These are phyloP conservation scores for Leccinellum albellum DNA, from an alignment of 768 basidiomycete genomes.

Conservation along the genomic window DNA sequence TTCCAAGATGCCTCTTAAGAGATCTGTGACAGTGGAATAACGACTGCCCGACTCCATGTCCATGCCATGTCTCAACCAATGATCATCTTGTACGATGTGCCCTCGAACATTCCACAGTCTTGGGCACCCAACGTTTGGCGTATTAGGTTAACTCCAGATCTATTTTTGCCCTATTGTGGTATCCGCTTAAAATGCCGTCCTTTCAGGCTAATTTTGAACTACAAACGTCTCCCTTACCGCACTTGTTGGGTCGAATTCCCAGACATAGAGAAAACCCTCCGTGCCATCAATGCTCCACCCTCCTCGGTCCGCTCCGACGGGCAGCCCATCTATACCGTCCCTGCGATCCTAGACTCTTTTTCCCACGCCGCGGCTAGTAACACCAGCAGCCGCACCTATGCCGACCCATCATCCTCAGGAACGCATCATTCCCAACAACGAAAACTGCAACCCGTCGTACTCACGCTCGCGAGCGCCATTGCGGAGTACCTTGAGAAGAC, in stretches of 20 bases:
- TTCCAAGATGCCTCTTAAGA: slow-evolving; percentile 10
- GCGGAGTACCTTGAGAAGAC: slow-evolving; percentile 68
- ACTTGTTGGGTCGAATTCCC: slow-evolving; percentile 71
- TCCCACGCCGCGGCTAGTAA: slow-evolving; percentile 8
- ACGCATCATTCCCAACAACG: not conserved
- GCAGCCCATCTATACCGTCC: slow-evolving; percentile 61
- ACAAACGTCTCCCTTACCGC: slow-evolving; percentile 64
- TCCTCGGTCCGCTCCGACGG: slow-evolving; percentile 53
- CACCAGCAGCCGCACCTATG: not conserved
- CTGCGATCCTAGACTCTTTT: slow-evolving; percentile 59
- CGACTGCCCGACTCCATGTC: not conserved
- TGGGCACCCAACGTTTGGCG: slow-evolving; percentile 79
- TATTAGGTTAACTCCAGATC: slow-evolving; percentile 44
- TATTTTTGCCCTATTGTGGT: not conserved
- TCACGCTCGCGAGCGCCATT: slow-evolving; percentile 60
- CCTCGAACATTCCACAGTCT: slow-evolving; percentile 56
- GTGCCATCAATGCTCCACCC: slow-evolving; percentile 56
- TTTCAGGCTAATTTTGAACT: slow-evolving; percentile 71
- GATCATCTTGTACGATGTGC: slow-evolving; percentile 67
- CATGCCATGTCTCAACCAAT: slow-evolving; percentile 42
- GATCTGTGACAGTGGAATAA: not conserved
- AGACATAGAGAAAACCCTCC: slow-evolving; percentile 60
- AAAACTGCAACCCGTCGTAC: slow-evolving; percentile 42
- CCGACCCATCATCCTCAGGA: not conserved
- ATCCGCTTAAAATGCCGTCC: not conserved